These are phyloP conservation scores for Lepidium sativum DNA, from an alignment of 345 rosid genomes.

Conservation along the genomic window DNA sequence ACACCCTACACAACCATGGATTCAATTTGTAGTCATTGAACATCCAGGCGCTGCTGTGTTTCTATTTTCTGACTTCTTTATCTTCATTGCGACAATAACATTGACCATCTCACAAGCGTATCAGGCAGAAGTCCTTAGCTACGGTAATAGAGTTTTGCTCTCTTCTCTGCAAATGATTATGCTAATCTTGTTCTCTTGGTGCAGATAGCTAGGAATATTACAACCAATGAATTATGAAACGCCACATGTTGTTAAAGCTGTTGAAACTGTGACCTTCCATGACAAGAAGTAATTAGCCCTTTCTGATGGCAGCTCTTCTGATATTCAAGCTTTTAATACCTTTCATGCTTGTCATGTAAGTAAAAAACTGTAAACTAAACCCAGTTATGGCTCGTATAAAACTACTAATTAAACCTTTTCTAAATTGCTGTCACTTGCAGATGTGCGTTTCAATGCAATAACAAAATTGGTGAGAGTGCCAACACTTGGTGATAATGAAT, in stretches of 20 bases:
- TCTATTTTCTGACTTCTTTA: slow-evolving; percentile 43
- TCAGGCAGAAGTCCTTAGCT: slow-evolving; percentile 44
- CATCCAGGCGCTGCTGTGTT: slow-evolving; percentile 65
- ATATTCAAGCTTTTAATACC: no score
- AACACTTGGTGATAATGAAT: no score
- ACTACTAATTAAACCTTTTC: no score
- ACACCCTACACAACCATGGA: slow-evolving; percentile 44
- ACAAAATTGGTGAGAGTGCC: no score
- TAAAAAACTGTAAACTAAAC: no score
- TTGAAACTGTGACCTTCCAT: slow-evolving; percentile 37
- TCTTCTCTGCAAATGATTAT: background rate
- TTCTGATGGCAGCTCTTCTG: no score
- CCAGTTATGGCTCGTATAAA: no score
- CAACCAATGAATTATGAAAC: slow-evolving; percentile 83
- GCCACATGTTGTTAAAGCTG: slow-evolving; percentile 59
- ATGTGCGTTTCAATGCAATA: no score
- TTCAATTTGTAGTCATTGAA: slow-evolving; percentile 45
- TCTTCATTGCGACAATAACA: slow-evolving; percentile 51
- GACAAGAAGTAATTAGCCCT: slow-evolving; percentile 23
- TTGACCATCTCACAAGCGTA: slow-evolving; percentile 57
- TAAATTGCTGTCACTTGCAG: no score
- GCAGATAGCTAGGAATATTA: slow-evolving; percentile 87
- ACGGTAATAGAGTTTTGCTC: background rate
- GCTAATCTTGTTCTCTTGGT: background rate
- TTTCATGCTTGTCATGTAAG: no score